These are phyloP conservation scores for Tylopilus intermedius DNA, from an alignment of 768 basidiomycete genomes.

Conservation along the genomic window DNA sequence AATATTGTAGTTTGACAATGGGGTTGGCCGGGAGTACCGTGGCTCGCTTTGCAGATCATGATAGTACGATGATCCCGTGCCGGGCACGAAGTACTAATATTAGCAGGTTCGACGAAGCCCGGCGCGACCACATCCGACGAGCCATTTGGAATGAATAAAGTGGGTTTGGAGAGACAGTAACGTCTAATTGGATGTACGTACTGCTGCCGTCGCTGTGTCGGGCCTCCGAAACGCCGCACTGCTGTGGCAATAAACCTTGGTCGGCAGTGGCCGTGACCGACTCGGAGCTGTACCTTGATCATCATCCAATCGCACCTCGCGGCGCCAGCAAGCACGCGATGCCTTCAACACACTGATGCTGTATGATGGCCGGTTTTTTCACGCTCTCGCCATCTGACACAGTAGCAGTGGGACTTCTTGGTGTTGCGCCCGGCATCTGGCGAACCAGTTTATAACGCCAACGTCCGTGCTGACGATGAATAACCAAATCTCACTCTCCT, in stretches of 20 bases:
- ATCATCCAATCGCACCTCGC: neutral
- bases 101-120: no score
- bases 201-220: conserved; percentile 1
- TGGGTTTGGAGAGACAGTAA: neutral
- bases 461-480: neutral
- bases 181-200: neutral
- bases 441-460: neutral
- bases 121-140: no score
- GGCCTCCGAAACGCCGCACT: neutral
- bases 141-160: no score
- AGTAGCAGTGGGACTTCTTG: neutral
- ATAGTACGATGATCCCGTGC: no score
- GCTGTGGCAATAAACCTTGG: neutral
- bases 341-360: neutral
- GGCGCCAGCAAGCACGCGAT: neutral
- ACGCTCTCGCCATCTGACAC: neutral
- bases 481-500: neutral
- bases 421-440: neutral
- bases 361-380: neutral
- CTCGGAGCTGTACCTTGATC: neutral
- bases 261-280: neutral
- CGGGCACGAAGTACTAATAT: no score
- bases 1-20: neutral
- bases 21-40: neutral
- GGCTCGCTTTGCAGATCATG: neutral